Evolutionary conservation across 805 yeast species (phyloP), one percentile per base, ranked within the genome.

Genomic region (Candida sakaeoensis): DNA sequence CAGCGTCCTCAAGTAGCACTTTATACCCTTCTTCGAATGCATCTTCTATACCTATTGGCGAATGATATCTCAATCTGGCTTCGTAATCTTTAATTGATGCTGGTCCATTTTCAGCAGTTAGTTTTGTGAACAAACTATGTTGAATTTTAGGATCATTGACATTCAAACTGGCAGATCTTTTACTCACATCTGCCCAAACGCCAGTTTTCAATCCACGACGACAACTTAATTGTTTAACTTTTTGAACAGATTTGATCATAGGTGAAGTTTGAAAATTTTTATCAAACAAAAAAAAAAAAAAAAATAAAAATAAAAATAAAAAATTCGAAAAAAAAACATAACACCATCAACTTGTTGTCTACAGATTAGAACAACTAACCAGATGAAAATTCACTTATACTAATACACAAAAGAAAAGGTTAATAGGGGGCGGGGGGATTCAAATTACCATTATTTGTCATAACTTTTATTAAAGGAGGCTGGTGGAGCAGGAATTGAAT

Each of bases 11-110:
- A 47, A 76, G 68, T 43, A 89, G 63, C 18, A 78, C 52, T 19
- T 77, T 71, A 53, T 83, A 78, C 7, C 95, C 86, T 33, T 72
- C 57, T 40, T 82, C 78, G 60, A 86, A 89, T 1, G 86, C 83
- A 25, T 80, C 85, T 45, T 83, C 78, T 32, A 89, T 70, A 2
- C 80, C 83, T 32, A 58, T 64, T 8, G 95, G 95, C 2, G 91
- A 70, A 39, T 67, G 70, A 62, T 89, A 88, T 43, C 77, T 67
- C 26, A 58, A 45, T 54, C 72, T 72, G 46, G 63, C 70, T 32
- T 63, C 52, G 33, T 63, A 55, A 38, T 68, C 61, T 42, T 63
- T 68, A 18, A 80, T 51, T 13, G 83, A 71, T 8, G 66, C 68
- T 8, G 87, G 86, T 2, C 85, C 85, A 7, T 45, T 36, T 7